A percentile compares a stretch with the other conserved stretches of the same genome.
Conservation (phyloP, 768 basidiomycete genomes). For the Leccinum arenicola region DNA sequence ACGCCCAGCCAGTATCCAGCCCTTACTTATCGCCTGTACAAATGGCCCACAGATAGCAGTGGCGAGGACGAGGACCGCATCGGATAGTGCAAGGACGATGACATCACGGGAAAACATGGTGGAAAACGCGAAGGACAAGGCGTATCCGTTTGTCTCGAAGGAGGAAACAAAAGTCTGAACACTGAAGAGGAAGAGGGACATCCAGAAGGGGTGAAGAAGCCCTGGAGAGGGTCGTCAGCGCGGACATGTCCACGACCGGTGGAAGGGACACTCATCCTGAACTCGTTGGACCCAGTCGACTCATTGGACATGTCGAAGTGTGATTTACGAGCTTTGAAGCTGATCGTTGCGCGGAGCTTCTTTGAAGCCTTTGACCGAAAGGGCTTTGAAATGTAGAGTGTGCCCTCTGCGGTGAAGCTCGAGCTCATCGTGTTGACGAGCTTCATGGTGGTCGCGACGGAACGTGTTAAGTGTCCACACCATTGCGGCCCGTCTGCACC, state of each 20-base stretch:
- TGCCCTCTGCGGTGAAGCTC: conserved; percentile 54
- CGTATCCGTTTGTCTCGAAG: conserved; percentile 74
- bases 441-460: conserved; percentile 14
- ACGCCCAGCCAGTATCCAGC: conserved; percentile 83
- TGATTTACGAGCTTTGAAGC: conserved; percentile 84
- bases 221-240: conserved; percentile 41
- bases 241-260: conserved; percentile 1
- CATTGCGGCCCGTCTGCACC: neutral
- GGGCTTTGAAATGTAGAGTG: conserved; percentile 71
- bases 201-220: conserved; percentile 95
- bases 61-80: conserved; percentile 73
- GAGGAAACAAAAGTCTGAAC: conserved; percentile 74
- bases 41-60: conserved; percentile 83
- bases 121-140: conserved; percentile 79
- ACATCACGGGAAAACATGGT: conserved; percentile 86
- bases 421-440: neutral
- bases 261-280: conserved; percentile 50
- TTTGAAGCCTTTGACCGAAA: conserved; percentile 72
- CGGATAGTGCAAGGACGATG: conserved; percentile 76
- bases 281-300: conserved; percentile 74
- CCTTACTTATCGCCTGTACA: conserved; percentile 68
- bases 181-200: conserved; percentile 79
- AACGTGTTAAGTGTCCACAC: conserved; percentile 1
- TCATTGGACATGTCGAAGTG: conserved; percentile 82
- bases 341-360: conserved; percentile 77